These are phyloP conservation scores for Sclerotinia minor DNA, from an alignment of 2,329 filamentous ascomycete genomes.

Conservation along the genomic window DNA sequence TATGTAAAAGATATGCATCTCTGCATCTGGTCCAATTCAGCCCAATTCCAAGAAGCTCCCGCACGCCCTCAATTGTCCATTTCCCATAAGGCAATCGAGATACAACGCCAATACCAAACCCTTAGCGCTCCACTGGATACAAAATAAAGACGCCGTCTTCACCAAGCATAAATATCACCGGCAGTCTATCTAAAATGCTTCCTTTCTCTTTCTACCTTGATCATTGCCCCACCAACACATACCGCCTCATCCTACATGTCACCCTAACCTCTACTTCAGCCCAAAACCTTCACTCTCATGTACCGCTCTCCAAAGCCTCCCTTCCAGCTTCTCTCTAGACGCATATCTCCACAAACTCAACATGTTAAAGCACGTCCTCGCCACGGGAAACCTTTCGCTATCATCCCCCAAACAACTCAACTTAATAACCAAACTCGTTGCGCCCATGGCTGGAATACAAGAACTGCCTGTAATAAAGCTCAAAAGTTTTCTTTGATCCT, in stretches of 20 bases:
- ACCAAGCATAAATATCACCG: slow-evolving; percentile 5
- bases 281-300: slow-evolving; percentile 90
- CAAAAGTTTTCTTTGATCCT: slow-evolving; percentile 74
- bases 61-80: not conserved
- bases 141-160: slow-evolving; percentile 20
- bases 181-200: slow-evolving; percentile 11
- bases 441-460: slow-evolving; percentile 84
- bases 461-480: slow-evolving; percentile 90
- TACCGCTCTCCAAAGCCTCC: slow-evolving; percentile 81
- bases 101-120: slow-evolving; percentile 13
- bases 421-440: slow-evolving; percentile 74
- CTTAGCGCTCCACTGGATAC: slow-evolving; percentile 15
- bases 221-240: not conserved
- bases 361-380: slow-evolving; percentile 89
- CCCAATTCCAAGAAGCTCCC: slow-evolving; percentile 12
- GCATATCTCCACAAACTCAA: slow-evolving; percentile 74
- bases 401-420: slow-evolving; percentile 76
- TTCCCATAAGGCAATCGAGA: slow-evolving; percentile 1
- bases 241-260: not conserved
- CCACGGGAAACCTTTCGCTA: slow-evolving; percentile 73
- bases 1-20: slow-evolving; percentile 17
- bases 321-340: slow-evolving; percentile 65
- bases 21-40: not conserved
- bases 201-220: not conserved
- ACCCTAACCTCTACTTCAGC: slow-evolving; percentile 58